A percentile compares a stretch with the other conserved stretches of the same genome.
Evolutionary conservation across 768 basidiomycete genomes (phyloP).

Genomic region (Calocybe cyanea): DNA sequence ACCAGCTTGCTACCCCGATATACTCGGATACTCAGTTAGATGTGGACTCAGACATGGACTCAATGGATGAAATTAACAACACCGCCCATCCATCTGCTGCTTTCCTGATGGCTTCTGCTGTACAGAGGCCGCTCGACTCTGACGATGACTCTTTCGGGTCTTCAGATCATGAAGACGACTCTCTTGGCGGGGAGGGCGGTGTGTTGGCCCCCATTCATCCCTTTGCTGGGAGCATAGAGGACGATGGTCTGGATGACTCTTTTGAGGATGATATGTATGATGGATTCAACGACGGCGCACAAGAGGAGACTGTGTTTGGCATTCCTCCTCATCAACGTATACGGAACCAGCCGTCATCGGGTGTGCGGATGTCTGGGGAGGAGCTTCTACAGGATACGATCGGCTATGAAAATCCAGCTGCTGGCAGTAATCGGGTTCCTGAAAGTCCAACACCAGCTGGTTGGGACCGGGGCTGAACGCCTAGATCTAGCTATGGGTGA

Average conservation of each 20-base stretch:
- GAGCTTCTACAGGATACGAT: slow-evolving; percentile 62
- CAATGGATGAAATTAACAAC: slow-evolving; percentile 53
- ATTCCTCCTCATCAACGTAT: slow-evolving; percentile 51
- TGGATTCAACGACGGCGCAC: slow-evolving; percentile 33
- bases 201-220: slow-evolving; percentile 51
- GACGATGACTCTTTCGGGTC: slow-evolving; percentile 49
- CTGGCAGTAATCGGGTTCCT: slow-evolving; percentile 44
- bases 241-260: slow-evolving; percentile 46
- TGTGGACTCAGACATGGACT: slow-evolving; percentile 58
- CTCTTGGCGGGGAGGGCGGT: slow-evolving; percentile 45
- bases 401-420: slow-evolving; percentile 52
- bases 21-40: slow-evolving; percentile 24
- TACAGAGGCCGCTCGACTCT: slow-evolving; percentile 30
- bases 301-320: slow-evolving; percentile 73
- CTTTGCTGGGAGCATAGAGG: slow-evolving; percentile 43
- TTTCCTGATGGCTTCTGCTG: slow-evolving; percentile 57
- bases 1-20: slow-evolving; percentile 9
- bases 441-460: slow-evolving; percentile 64
- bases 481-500: no score
- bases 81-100: slow-evolving; percentile 66
- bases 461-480: not conserved
- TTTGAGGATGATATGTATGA: slow-evolving; percentile 55
- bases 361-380: slow-evolving; percentile 58
- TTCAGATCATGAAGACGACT: slow-evolving; percentile 58
- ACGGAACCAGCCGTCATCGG: slow-evolving; percentile 17